Evolutionary conservation across 352 stramenopile species (phyloP).

Genomic region (Pythium phragmitis): DNA sequence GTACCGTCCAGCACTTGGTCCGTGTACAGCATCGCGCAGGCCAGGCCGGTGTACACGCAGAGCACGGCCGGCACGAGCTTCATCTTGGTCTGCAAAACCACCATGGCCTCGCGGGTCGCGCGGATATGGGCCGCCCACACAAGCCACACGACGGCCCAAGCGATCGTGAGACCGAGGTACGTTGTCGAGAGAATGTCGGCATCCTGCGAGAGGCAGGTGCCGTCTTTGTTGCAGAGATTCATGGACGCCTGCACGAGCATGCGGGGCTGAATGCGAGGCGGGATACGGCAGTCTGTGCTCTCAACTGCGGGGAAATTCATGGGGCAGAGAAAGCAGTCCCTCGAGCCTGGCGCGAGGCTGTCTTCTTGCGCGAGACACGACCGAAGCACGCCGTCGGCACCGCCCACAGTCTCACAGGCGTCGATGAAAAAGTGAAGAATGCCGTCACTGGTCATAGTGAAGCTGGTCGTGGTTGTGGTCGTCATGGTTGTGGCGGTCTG

Average conservation of each 20-base stretch:
- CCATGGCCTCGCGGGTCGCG: slow-evolving; percentile 36
- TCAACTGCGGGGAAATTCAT: slow-evolving; percentile 27
- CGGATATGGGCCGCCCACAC: slow-evolving; percentile 57
- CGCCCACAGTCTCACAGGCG: slow-evolving; percentile 53
- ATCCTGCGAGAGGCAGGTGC: slow-evolving; percentile 36
- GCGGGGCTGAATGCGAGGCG: slow-evolving; percentile 24
- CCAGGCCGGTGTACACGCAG: slow-evolving; percentile 31
- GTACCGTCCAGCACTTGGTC: slow-evolving; percentile 36
- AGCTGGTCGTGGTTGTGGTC: background rate
- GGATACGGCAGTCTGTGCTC: background rate
- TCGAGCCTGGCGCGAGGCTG: slow-evolving; percentile 9
- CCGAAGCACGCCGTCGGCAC: slow-evolving; percentile 39
- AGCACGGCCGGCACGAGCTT: slow-evolving; percentile 46
- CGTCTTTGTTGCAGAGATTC: slow-evolving; percentile 48
- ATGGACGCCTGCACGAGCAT: slow-evolving; percentile 45
- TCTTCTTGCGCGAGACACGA: slow-evolving; percentile 38
- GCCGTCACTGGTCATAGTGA: slow-evolving; percentile 10
- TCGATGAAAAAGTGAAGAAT: slow-evolving; percentile 51
- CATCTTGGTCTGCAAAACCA: slow-evolving; percentile 60
- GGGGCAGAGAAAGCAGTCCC: slow-evolving; percentile 47
- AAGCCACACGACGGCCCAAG: slow-evolving; percentile 36
- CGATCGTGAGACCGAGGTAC: slow-evolving; percentile 36
- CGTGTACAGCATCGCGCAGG: slow-evolving; percentile 33
- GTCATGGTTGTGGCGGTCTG: slow-evolving; percentile 5
- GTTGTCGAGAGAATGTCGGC: slow-evolving; percentile 25